These are phyloP conservation scores for Xerocomellus dryophilus DNA, from an alignment of 768 basidiomycete species.

Conservation along the genomic window DNA sequence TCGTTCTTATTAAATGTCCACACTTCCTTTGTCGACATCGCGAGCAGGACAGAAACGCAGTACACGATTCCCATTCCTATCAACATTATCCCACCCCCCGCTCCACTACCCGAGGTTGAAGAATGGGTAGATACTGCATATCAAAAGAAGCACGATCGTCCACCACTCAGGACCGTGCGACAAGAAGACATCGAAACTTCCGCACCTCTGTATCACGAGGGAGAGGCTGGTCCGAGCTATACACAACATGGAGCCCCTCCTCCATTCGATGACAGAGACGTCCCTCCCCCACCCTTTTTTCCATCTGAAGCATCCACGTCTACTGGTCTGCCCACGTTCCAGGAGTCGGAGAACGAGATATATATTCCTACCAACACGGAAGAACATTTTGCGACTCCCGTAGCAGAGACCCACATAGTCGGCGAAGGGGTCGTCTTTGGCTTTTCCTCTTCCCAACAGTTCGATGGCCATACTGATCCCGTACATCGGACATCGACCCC, in stretches of 20 bases:
- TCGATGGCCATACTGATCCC: conserved; percentile 76
- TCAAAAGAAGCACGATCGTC: conserved; percentile 84
- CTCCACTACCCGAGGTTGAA: conserved; percentile 79
- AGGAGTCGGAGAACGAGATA: conserved; percentile 77
- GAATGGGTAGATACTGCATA: conserved; percentile 70
- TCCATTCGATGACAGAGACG: conserved; percentile 81
- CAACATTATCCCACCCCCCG: conserved; percentile 67
- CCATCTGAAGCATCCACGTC: conserved; percentile 60
- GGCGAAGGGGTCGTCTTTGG: conserved; percentile 83
- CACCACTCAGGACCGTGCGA: conserved; percentile 67
- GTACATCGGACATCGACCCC: conserved; percentile 63
- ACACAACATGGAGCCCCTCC: conserved; percentile 66
- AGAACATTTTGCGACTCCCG: conserved; percentile 37
- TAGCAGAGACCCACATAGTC: conserved; percentile 39
- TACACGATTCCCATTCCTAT: conserved; percentile 67
- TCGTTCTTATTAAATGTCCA: conserved; percentile 72
- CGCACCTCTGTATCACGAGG: conserved; percentile 65
- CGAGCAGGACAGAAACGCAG: conserved; percentile 63
- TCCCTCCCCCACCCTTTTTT: conserved; percentile 65
- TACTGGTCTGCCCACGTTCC: conserved; percentile 63
- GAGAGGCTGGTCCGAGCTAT: conserved; percentile 75
- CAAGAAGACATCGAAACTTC: conserved; percentile 60
- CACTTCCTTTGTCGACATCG: conserved; percentile 73
- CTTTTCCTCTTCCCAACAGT: conserved; percentile 67
- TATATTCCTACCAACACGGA: conserved; percentile 49